Evolutionary conservation across 176 grass and related monocot genomes (phyloP), one percentile per base, ranked within the genome.

Genomic region (Aechmea fasciata): DNA sequence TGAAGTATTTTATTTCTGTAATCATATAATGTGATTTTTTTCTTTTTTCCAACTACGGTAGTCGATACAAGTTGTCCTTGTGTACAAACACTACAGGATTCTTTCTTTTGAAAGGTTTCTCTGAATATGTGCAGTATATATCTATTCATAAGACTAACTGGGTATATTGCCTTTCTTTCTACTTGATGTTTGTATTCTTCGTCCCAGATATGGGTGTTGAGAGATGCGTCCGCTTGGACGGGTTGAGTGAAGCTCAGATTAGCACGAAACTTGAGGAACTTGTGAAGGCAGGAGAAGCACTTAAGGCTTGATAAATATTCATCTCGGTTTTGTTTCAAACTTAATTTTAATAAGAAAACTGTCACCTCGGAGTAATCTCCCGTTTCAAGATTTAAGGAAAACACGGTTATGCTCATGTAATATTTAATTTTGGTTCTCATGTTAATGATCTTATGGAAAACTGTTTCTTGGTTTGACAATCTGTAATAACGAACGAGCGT

Each of bases 151-250:
- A 41, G 33, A 7, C 33, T 41, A 41, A 61, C 10, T 61, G 9
- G 55, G 1, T 61, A 18, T 61, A 18, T 61, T 7, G 3, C 9
- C 13, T 20, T 61, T 61, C 20, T 61, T 18, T 20, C 10, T 61
- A 9, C 9, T 18, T 61, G 20, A 18, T 18, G n/a, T 13, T 55
- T 55, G 52, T 41, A n/a, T 55, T 55, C 52, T 12, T 55, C 12
- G 64, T 55, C 13, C 1, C 69, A 79, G 77, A 79, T 28, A 55
- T 71, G 61, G 77, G 77, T 55, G 77, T 79, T n/a, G 77, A 79
- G 68, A 79, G 77, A n/a, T 79, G 59, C 14, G 69, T 55, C 20
- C 68, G n/a, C 25, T 54, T 79, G 68, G 57, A 66, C 53, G 77
- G 57, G 20, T 33, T 79, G 22, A 72, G 50, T 10, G 77, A 79